Base-by-base conservation (phyloP, 2,329 filamentous ascomycete genomes). In the Ophidiomyces ophidiicola region DNA sequence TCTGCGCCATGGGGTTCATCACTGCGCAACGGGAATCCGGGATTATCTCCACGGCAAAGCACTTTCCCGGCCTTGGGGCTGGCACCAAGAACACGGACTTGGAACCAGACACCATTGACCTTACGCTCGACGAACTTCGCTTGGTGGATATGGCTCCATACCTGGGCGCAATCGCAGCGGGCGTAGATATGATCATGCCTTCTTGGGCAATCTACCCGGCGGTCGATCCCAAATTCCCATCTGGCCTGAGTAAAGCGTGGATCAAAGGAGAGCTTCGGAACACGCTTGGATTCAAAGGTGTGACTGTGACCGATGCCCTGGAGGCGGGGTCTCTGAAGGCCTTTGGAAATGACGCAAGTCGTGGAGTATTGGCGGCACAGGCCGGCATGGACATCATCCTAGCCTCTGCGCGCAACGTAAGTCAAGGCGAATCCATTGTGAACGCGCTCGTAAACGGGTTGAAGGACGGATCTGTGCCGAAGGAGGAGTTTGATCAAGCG, bases 351-450 rank as follows among this genome's bases (percentile, higher is more conserved):
- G 45, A 52, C 39, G 43, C 44, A 8, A 17, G 44, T 1, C 50
- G 50, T 8, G 51, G 37, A 1, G 30, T 58, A 7, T 21, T 58
- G 32, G 55, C 53, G 23, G 45, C 36, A 8, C 40, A 46, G 32
- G 55, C 54, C 15, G 55, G 55, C 5, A 49, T 55, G 45, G 55
- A 58, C 50, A 38, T 57, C 7, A 42, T 58, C 32, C 48, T 58
- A 21, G 55, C 51, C 8, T 44, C 54, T 5, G 49, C 36, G 10
- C 37, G 48, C 20, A 52, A 55, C 43, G 50, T 54, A 5, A 50
- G 49, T 2, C 55, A 58, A 36, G 55, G 55, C 3, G 48, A 53
- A 29, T 42, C 28, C n/a, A 46, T 57, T 14, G 41, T 48, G 4
- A 28, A 50, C 26, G 47, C 45, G 10, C 19, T 55, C 17, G 41